Percentiles rank a stretch among this genome's conserved stretches.
These are phyloP conservation scores for Scutellaria baicalensis DNA, from an alignment of 257 asterid species.

Conservation along the genomic window DNA sequence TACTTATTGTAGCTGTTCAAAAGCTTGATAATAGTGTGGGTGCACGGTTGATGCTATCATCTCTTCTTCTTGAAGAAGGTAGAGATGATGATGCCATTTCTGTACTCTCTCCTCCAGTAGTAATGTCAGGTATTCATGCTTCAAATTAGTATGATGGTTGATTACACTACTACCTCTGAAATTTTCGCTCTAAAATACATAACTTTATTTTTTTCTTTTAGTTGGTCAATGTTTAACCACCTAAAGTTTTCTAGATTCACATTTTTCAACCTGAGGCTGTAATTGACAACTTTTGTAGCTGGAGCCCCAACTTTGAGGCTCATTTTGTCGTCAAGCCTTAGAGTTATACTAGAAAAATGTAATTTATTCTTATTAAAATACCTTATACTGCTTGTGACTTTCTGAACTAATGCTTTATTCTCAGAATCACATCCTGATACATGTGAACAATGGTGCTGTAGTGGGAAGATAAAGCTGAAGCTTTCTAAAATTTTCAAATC, in stretches of 20 bases:
- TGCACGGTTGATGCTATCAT: slow-evolving; percentile 61
- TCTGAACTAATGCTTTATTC: slow-evolving; percentile 6
- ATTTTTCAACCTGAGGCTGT: neutral
- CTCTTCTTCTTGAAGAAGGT: slow-evolving; percentile 73
- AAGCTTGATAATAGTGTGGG: slow-evolving; percentile 50
- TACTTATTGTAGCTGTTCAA: slow-evolving; percentile 37
- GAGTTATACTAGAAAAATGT: neutral
- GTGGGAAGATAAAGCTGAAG: slow-evolving; percentile 70
- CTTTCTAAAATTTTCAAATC: slow-evolving; percentile 68
- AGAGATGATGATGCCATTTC: slow-evolving; percentile 81
- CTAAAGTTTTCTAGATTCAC: neutral
- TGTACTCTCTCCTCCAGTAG: slow-evolving; percentile 68
- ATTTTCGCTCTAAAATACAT: neutral
- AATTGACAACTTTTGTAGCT: neutral
- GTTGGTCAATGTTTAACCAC: neutral
- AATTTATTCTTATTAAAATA: neutral
- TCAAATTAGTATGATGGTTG: neutral
- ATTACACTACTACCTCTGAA: neutral
- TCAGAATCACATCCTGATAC: slow-evolving; percentile 29
- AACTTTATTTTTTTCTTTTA: neutral
- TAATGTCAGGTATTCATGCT: slow-evolving; percentile 36
- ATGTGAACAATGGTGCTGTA: slow-evolving; percentile 60
- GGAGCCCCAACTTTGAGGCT: neutral
- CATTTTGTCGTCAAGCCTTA: neutral
- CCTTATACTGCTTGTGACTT: slow-evolving; percentile 9